Evolutionary conservation across 208 protist genomes (phyloP), one percentile per base, ranked within the genome.

Genomic region (Leishmania gerbilli): DNA sequence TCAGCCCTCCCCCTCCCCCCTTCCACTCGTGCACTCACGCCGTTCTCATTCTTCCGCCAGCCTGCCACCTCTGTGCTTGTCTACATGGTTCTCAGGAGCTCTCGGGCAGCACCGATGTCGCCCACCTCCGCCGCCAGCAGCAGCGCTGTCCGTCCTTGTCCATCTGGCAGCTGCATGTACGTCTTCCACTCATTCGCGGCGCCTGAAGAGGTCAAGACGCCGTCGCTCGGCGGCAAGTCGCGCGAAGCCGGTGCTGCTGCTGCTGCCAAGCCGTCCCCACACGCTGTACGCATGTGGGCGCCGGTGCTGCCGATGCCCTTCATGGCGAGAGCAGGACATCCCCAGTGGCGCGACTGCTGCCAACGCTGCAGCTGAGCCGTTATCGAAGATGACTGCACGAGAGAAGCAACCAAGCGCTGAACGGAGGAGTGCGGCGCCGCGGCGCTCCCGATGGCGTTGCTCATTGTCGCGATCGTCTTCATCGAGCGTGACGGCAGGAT

Each of bases 131-230:
- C 82, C 17, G 88, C 88, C 34, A 89, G 68, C 58, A 89, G 79
- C 72, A 91, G 55, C 49, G 86, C 82, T n/a, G 78, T 88, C 8
- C 88, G 88, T 5, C 86, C 86, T 21, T 87, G 83, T 9, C 62
- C 84, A 79, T 90, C 87, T 7, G 74, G 53, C 69, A 84, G 65
- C 55, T 82, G 76, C 68, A 47, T 45, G 68, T 88, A 88, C 47
- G 74, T 49, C 77, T 17, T 53, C 84, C 84, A 88, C 42, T 55
- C 60, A 77, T 42, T n/a, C 49, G 21, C 47, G 68, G 60, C 45
- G n/a, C 8, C 67, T 53, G 69, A n/a, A 9, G 27, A 34, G 69
- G 69, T 37, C n/a, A 21, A 74, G 47, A 45, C 45, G 24, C 69
- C n/a, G 42, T 27, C 45, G 69, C 67, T 49, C 34, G 64, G 3